phyloP scores from a whole-genome alignment of 2,329 filamentous ascomycete genomes.

The Aspergillus fructus region DNA sequence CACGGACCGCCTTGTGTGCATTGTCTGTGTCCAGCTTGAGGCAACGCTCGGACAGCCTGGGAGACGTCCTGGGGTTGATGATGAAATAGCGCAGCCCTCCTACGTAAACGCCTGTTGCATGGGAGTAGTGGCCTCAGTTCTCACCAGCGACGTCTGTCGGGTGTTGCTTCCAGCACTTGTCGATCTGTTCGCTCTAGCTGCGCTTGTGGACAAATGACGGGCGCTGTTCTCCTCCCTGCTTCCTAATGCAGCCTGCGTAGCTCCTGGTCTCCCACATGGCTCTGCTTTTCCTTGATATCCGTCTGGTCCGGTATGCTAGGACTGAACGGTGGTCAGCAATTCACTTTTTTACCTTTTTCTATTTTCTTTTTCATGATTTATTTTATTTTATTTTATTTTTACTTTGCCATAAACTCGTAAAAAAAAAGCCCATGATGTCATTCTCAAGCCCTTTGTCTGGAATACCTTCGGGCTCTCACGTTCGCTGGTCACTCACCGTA shows the following conservation, averaged over 20 bases:
- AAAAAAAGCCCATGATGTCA: slow-evolving; percentile 15
- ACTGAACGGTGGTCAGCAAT: slow-evolving; percentile 3
- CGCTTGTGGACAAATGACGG: slow-evolving; percentile 10
- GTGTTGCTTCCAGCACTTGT: slow-evolving; percentile 19
- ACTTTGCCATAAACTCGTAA: not conserved
- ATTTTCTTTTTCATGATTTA: not conserved
- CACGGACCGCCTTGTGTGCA: slow-evolving; percentile 27
- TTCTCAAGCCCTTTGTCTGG: not conserved
- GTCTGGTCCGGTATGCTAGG: slow-evolving; percentile 2
- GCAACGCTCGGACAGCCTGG: slow-evolving; percentile 18
- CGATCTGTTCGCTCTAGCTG: slow-evolving; percentile 13
- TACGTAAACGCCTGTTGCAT: too few species aligned
- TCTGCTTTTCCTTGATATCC: slow-evolving; percentile 17
- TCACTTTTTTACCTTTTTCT: not conserved
- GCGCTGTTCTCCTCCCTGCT: too few species aligned
- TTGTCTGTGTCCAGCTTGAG: slow-evolving; percentile 1
- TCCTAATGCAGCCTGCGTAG: not conserved
- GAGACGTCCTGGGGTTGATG: not conserved
- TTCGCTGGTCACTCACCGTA: slow-evolving; percentile 18
- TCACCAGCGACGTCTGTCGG: slow-evolving; percentile 15
- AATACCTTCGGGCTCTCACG: slow-evolving; percentile 12
- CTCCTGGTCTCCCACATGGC: slow-evolving; percentile 20
- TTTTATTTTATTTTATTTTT: slow-evolving; percentile 1
- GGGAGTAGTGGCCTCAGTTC: not conserved
- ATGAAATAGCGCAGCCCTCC: not conserved